Conservation (phyloP, 2,329 filamentous ascomycete species). For the Cladosporium sp. region DNA sequence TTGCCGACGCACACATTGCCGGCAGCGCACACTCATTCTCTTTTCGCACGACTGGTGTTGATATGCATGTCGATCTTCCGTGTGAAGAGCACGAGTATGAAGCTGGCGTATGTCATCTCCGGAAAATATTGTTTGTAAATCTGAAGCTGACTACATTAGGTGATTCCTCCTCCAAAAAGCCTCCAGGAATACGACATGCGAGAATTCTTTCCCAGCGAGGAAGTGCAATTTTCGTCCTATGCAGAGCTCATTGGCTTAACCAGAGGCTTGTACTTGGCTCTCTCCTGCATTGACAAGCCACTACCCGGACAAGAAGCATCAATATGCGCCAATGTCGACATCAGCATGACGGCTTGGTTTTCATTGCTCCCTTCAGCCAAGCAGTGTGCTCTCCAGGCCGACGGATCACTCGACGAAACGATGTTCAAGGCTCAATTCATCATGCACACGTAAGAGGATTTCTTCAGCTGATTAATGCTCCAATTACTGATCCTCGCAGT, state of each 20-base stretch:
- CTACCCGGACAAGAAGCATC: background rate
- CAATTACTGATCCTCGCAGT: background rate
- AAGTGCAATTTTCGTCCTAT: constrained; percentile 5
- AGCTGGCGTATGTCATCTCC: constrained; percentile 2
- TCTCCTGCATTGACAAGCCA: background rate
- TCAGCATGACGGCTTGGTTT: constrained; percentile 1
- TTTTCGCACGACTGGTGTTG: background rate
- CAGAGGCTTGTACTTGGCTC: background rate
- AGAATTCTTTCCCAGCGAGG: background rate
- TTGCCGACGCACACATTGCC: constrained; percentile 8
- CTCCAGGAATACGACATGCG: constrained; percentile 1
- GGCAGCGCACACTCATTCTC: constrained; percentile 2
- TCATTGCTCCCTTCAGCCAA: background rate
- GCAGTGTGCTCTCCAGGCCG: background rate
- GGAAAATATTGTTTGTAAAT: background rate
- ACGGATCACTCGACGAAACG: background rate
- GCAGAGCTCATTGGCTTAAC: constrained; percentile 5
- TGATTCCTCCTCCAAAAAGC: constrained; percentile 3
- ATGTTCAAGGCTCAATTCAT: constrained; percentile 7
- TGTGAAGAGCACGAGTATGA: constrained; percentile 13
- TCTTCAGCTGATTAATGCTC: background rate
- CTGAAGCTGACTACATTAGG: background rate
- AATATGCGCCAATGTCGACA: background rate
- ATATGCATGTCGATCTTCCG: constrained; percentile 7
- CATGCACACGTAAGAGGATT: constrained; percentile 4